Conservation (phyloP, 2,329 filamentous ascomycete species). For the Neocatenulostroma microsporum region DNA sequence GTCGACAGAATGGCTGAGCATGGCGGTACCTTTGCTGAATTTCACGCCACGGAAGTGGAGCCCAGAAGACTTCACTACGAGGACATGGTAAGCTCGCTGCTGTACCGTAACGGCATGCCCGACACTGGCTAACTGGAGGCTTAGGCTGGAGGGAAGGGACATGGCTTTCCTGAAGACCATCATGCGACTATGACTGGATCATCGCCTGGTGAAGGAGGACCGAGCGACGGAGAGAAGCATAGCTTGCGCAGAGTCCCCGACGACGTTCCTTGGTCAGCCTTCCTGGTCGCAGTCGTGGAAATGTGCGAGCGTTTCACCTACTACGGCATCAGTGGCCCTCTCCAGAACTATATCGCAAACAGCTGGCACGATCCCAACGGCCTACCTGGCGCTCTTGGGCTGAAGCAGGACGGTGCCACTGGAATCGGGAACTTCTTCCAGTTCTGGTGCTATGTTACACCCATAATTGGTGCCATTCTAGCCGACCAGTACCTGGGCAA, state of each 20-base stretch:
- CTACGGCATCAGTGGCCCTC: conserved; percentile 36
- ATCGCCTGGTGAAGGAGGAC: conserved; percentile 31
- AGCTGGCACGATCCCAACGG: conserved; percentile 28
- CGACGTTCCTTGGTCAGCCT: conserved; percentile 39
- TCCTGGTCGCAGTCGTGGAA: conserved; percentile 44
- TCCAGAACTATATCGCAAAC: conserved; percentile 46
- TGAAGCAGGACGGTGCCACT: conserved; percentile 37
- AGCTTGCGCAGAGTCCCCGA: conserved; percentile 41
- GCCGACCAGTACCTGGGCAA: conserved; percentile 64
- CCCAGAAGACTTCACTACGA: too few species aligned
- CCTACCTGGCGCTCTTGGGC: conserved; percentile 33
- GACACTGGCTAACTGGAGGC: too few species aligned
- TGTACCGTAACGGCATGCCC: too few species aligned
- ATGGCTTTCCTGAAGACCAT: not conserved
- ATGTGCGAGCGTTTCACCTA: conserved; percentile 43
- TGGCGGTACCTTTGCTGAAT: too few species aligned
- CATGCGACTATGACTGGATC: conserved; percentile 9
- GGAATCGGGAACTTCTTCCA: conserved; percentile 42
- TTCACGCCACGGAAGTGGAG: too few species aligned
- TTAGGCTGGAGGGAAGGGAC: too few species aligned
- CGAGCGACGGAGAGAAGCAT: conserved; percentile 36
- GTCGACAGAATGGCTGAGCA: too few species aligned
- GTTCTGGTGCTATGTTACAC: conserved; percentile 43
- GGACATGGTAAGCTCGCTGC: too few species aligned
- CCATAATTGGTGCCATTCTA: conserved; percentile 40